Base-by-base conservation (phyloP, 495 filamentous ascomycete species). In the Penicillium chermesinum region DNA sequence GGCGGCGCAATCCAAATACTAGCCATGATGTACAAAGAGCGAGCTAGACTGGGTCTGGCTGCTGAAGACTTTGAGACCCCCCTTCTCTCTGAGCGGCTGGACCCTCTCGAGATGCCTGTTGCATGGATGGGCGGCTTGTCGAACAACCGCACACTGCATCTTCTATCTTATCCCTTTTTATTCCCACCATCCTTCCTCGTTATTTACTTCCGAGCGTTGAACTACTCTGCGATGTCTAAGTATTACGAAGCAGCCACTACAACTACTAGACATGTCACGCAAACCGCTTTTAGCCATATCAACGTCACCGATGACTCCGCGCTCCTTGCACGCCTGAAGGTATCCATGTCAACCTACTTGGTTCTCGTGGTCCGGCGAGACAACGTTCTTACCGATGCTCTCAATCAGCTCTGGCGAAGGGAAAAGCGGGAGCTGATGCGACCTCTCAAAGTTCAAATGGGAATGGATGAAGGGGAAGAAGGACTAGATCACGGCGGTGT, bases 401-500 rank as follows among this genome's bases (percentile, higher is more conserved):
- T 95, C 43, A 81, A 95, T 58, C 88, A 95, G 59, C 74, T 97
- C 9, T 96, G 91, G 87, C 76, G 86, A 32, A 79, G 89, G 34
- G 84, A 95, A 65, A 80, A 81, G 52, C 78, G 88, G 19, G 88
- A 96, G 65, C 71, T 97, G 3, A 72, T 89, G 65, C 79, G 85
- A 22, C 93, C 93, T 0, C 70, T 98, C 20, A 95, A 95, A 51
- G 86, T 98, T 21, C 82, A 86, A 37, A 81, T 97, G 53, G 88
- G 88, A 3, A 84, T 86, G 59, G 76, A 82, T 16, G 76, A 77
- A 48, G 88, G 89, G 13, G 93, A 96, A 66, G 85, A 94, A 58
- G 93, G 93, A 1, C 75, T 91, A 15, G 93, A 98, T 66, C 87
- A 90, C 46, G 93, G 93, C 44, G 93, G 93, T 41, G 89, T 97